phyloP scores from a whole-genome alignment of 2,329 filamentous ascomycete genomes.

The Bipolaris bicolor region DNA sequence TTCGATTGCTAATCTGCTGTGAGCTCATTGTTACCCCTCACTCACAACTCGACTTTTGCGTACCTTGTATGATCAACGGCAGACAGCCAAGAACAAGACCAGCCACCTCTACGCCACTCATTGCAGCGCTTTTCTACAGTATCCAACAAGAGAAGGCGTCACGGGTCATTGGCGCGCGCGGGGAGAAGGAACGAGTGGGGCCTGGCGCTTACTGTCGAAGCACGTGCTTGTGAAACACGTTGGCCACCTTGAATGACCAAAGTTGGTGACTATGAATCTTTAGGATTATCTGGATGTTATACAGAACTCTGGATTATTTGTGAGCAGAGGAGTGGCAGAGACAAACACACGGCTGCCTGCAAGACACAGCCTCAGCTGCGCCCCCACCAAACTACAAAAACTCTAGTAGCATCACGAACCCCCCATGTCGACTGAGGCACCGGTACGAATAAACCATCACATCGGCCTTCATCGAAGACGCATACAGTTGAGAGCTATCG shows the following conservation, averaged over 20 bases:
- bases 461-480: constrained; percentile 1
- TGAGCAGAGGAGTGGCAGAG: constrained; percentile 1
- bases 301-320: background rate
- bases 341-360: constrained; percentile 6
- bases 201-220: constrained; percentile 6
- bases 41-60: constrained; percentile 8
- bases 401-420: constrained; percentile 9
- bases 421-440: constrained; percentile 3
- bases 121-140: constrained; percentile 9
- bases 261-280: background rate
- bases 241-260: background rate
- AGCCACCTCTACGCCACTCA: constrained; percentile 44
- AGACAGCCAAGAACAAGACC: constrained; percentile 47
- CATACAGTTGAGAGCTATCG: background rate
- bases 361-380: constrained; percentile 15
- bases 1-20: constrained; percentile 34
- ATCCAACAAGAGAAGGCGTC: background rate
- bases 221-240: constrained; percentile 7
- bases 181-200: constrained; percentile 16
- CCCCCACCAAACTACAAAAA: constrained; percentile 15
- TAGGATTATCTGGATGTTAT: background rate
- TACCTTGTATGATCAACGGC: constrained; percentile 47
- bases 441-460: background rate
- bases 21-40: background rate
- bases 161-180: constrained; percentile 12